Evolutionary conservation across 2,329 filamentous ascomycete genomes (phyloP), one percentile per base, ranked within the genome.

Genomic region (Drechslerella coelobrocha): DNA sequence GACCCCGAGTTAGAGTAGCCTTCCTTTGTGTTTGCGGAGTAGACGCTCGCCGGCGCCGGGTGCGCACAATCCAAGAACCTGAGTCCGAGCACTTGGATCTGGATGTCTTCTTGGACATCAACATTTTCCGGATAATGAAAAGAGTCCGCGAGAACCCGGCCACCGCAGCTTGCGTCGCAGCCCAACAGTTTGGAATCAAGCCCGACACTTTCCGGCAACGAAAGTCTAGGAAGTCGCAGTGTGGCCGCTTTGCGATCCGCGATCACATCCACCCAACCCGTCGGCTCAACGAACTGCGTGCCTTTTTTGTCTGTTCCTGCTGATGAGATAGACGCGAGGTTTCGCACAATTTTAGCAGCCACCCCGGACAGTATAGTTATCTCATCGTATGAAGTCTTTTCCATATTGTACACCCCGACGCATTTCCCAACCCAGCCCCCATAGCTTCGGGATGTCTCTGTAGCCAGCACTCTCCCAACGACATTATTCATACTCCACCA

Each of bases 401-500:
- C 55, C 8, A 87, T 77, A 84, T 86, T 88, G 8, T 85, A 84
- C 50, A 86, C 83, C 5, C 78, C 78, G 14, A 83, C 74, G 0
- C 81, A 83, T 10, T 57, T 89, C 81, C 87, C 87, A 88, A 55
- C 86, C 86, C 85, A 89, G 86, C 76, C 86, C 86, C 68, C 62
- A 34, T 72, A 61, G 76, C 89, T 86, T 0, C 83, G 83, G 1
- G 85, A 86, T 57, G 83, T 83, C 6, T 85, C 84, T 26, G 86
- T 86, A 27, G 86, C 86, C 31, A 89, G 79, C 2, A 89, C 85
- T 26, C 86, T 83, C 2, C 86, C 87, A 8, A 89, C 83, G 43
- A 89, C 81, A 75, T 86, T 88, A 10, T 83, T 82, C 0, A 84
- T 88, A 77, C 86, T 89, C 87, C 87, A 89, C 76, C 88, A 89